Base-by-base conservation (phyloP, 352 stramenopile genomes). In the Phytophthora meadii region DNA sequence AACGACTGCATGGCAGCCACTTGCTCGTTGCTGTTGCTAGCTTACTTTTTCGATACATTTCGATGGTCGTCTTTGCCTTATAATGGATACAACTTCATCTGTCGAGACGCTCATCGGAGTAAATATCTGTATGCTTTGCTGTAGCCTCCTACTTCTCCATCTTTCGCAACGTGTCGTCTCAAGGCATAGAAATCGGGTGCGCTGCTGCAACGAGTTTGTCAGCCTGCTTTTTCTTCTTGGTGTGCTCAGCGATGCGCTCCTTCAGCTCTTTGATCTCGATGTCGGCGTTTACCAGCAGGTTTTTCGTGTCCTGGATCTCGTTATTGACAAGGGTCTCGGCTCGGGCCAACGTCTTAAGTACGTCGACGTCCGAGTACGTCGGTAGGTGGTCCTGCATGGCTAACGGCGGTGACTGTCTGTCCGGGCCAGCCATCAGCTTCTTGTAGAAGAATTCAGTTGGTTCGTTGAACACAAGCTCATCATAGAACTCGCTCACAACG, bases 401-500 rank as follows among this genome's bases (percentile, higher is more conserved):
- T 24, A 94, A 72, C 25, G 82, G 75, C 6, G 84, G 80, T 3
- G 87, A 79, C 58, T 90, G 65, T 7, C 84, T 77, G 57, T 95
- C 87, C 8, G 82, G 82, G 30, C 82, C 87, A 65, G 70, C 68
- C 71, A 76, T 80, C n/a, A 99, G 72, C 59, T 96, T 89, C 68
- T 97, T 91, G 84, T 98, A 98, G 72, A 99, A 99, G 48, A 91
- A 92, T 74, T 98, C 93, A 32, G 86, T 96, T 42, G 97, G 97
- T 82, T 99, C 93, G 24, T 97, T 98, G 77, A 99, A 99, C n/a
- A 99, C 95, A 4, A 99, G 89, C 74, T 99, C 97, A 69, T 99
- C 96, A 81, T 99, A 99, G 55, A 93, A 96, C 78, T 99, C 97
- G 32, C 87, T 89, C 25, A 99, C 84, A 12, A 99, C 96, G 2